phyloP scores from a whole-genome alignment of 257 asterid genomes.

The Ocimum tenuiflorum region DNA sequence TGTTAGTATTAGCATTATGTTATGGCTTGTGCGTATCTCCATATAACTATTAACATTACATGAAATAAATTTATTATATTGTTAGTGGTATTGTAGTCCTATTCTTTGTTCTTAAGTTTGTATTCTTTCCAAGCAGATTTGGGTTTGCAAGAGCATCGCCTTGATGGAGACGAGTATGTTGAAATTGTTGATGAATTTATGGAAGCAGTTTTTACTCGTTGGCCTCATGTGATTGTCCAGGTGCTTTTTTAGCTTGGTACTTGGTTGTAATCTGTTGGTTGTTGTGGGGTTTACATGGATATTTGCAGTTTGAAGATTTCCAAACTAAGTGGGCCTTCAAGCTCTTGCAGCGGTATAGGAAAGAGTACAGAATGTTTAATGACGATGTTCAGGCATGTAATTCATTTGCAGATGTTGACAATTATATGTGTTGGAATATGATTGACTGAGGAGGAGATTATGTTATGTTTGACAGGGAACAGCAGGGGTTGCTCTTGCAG shows the following conservation, averaged over 20 bases:
- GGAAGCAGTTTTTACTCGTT: conserved; percentile 96
- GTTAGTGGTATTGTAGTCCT: conserved; percentile 5
- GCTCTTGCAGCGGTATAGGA: conserved; percentile 92
- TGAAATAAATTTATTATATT: background rate
- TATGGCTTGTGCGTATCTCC: background rate
- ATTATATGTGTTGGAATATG: too few relatives aligned
- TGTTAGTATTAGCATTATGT: background rate
- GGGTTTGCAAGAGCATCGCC: conserved; percentile 93
- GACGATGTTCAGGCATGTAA: conserved; percentile 86
- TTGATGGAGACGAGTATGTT: conserved; percentile 86
- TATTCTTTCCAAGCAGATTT: conserved; percentile 45
- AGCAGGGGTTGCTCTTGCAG: conserved; percentile 99
- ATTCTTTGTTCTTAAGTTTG: background rate
- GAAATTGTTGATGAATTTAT: conserved; percentile 88
- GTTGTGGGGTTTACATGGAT: conserved; percentile 5
- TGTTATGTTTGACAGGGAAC: too few relatives aligned
- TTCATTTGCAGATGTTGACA: background rate
- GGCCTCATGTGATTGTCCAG: conserved; percentile 99
- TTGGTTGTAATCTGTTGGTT: background rate
- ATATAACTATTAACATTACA: background rate
- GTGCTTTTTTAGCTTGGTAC: conserved; percentile 37
- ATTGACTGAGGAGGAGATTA: too few relatives aligned
- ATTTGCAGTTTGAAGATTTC: conserved; percentile 93
- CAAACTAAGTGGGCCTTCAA: conserved; percentile 99
- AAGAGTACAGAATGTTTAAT: conserved; percentile 88